phyloP scores from a whole-genome alignment of 371 early-diverging fungal genomes.

The Smittium mucronatum region DNA sequence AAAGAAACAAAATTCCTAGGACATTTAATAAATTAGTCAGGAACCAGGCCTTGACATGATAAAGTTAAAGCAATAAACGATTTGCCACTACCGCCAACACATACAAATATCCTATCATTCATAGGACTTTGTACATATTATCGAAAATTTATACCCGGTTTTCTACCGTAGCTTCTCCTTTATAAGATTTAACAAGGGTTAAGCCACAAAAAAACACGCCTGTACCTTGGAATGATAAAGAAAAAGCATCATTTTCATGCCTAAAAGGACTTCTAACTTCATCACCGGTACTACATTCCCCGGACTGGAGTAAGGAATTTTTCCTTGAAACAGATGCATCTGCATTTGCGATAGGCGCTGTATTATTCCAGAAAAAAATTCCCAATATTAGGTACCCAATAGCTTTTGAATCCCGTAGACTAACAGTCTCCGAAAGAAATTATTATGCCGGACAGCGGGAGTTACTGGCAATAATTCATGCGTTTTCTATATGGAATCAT shows the following conservation, averaged over 20 bases:
- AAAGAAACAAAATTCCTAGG: constrained; percentile 34
- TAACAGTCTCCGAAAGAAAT: constrained; percentile 16
- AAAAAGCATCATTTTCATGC: neutral
- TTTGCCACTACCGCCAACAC: constrained; percentile 25
- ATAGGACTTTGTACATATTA: constrained; percentile 31
- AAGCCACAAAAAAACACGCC: neutral
- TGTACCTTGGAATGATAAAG: neutral
- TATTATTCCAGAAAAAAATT: constrained; percentile 25
- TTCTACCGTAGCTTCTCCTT: constrained; percentile 19
- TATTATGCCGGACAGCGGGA: constrained; percentile 19
- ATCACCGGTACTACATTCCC: neutral
- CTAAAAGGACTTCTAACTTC: neutral
- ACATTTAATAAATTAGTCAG: constrained; percentile 21
- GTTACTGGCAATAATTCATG: constrained; percentile 15
- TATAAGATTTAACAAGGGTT: constrained; percentile 13
- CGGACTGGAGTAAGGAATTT: constrained; percentile 17
- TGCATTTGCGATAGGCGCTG: constrained; percentile 24
- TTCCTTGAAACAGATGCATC: constrained; percentile 31
- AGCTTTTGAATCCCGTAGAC: constrained; percentile 14
- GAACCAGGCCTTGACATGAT: constrained; percentile 19
- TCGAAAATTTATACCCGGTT: constrained; percentile 18
- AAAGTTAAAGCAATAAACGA: constrained; percentile 27
- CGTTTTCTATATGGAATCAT: constrained; percentile 13
- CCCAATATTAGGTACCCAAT: constrained; percentile 10
- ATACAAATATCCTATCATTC: constrained; percentile 22